Evolutionary conservation across 805 yeast species (phyloP).

Genomic region (Cyberlindnera suaveolens): DNA sequence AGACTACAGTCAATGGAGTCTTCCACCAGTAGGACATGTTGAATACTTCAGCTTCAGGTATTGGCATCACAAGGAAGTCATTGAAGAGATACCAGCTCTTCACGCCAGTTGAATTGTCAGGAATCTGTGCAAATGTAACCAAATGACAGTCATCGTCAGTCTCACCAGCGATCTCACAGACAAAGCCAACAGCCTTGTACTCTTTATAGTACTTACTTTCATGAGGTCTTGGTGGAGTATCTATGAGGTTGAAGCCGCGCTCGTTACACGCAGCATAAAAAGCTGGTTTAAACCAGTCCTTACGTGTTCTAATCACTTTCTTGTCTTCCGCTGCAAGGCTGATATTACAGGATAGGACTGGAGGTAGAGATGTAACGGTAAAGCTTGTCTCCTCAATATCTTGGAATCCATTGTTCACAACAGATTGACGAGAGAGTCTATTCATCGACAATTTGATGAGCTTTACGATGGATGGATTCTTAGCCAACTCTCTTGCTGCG

Average conservation of each 20-base stretch:
- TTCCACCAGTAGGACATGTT: constrained; percentile 76
- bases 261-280: constrained; percentile 37
- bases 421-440: constrained; percentile 24
- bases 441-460: constrained; percentile 60
- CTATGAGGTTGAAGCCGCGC: constrained; percentile 30
- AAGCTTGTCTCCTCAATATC: constrained; percentile 52
- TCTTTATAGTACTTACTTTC: constrained; percentile 27
- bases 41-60: constrained; percentile 73
- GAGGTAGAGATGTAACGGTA: constrained; percentile 52
- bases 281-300: constrained; percentile 57
- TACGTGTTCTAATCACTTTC: constrained; percentile 40
- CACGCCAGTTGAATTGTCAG: constrained; percentile 24
- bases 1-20: constrained; percentile 65
- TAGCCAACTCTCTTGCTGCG: constrained; percentile 25
- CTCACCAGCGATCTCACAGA: constrained; percentile 48
- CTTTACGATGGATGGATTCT: constrained; percentile 38
- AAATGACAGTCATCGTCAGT: constrained; percentile 50
- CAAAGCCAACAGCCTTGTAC: constrained; percentile 63
- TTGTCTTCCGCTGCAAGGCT: constrained; percentile 50
- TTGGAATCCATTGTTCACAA: not conserved
- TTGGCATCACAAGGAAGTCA: constrained; percentile 78
- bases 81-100: constrained; percentile 78
- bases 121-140: constrained; percentile 50
- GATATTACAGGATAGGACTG: constrained; percentile 56
- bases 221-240: constrained; percentile 23